Conservation (phyloP, 208 protist genomes). For the Crithidia expoeki region DNA sequence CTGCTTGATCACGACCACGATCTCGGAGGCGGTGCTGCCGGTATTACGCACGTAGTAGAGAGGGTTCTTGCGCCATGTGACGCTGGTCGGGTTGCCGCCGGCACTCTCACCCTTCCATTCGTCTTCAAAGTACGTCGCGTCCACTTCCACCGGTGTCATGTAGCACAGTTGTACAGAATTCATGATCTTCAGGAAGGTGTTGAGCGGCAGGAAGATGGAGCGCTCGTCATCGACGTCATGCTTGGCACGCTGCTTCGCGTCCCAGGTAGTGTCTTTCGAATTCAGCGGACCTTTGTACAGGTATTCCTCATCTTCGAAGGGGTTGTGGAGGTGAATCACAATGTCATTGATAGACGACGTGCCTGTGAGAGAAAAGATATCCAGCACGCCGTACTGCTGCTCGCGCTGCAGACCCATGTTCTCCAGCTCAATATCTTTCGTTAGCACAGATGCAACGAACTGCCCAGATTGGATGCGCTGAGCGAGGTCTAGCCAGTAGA, state of each 20-base stretch:
- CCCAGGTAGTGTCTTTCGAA: constrained; percentile 54
- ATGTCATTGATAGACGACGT: constrained; percentile 66
- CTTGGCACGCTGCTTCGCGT: constrained; percentile 36
- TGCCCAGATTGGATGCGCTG: constrained; percentile 62
- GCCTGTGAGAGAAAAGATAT: constrained; percentile 76
- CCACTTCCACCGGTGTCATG: constrained; percentile 44
- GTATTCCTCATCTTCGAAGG: constrained; percentile 81
- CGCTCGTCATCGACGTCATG: constrained; percentile 53
- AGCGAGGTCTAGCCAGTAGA: constrained; percentile 71
- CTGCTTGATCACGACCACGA: constrained; percentile 64
- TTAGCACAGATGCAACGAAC: constrained; percentile 63
- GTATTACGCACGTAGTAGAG: constrained; percentile 78
- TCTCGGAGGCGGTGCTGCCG: constrained; percentile 33
- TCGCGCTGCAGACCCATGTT: constrained; percentile 68
- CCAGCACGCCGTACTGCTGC: constrained; percentile 81
- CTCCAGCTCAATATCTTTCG: constrained; percentile 56
- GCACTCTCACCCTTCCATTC: constrained; percentile 60
- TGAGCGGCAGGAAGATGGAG: constrained; percentile 68
- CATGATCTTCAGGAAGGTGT: constrained; percentile 54
- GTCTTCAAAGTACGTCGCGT: constrained; percentile 58
- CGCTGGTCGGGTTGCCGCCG: constrained; percentile 74
- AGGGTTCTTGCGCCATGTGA: constrained; percentile 81
- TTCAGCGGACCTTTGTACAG: constrained; percentile 68
- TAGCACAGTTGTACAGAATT: constrained; percentile 71
- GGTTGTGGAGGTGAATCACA: constrained; percentile 71